Evolutionary conservation across 2,329 filamentous ascomycete genomes (phyloP).

Genomic region (Ceratocystis cubensis): DNA sequence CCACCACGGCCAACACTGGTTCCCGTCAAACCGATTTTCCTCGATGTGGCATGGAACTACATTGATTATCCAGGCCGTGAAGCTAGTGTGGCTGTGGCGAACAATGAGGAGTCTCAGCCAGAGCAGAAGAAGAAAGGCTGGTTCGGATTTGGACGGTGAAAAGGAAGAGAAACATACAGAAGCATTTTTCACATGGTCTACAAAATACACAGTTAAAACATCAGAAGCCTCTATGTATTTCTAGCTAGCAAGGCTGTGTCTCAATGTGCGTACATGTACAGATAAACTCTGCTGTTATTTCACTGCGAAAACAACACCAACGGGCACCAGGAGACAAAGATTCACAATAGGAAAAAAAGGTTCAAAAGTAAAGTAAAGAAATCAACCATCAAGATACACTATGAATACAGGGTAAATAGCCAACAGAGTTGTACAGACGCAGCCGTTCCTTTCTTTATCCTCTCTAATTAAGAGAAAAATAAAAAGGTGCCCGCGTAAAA

Average conservation of each 20-base stretch:
- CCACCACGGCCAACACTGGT: slow-evolving; percentile 68
- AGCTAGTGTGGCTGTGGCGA: slow-evolving; percentile 22
- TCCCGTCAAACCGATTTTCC: slow-evolving; percentile 87
- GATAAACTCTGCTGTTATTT: neutral
- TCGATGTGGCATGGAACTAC: slow-evolving; percentile 96
- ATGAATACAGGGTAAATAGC: slow-evolving; percentile 19
- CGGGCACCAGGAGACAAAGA: too few species aligned
- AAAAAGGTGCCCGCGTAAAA: neutral
- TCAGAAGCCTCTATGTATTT: neutral
- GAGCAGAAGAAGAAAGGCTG: slow-evolving; percentile 55
- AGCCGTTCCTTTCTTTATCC: neutral
- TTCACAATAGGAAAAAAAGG: too few species aligned
- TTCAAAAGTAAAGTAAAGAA: slow-evolving; percentile 7
- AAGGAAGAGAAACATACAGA: neutral
- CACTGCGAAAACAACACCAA: neutral
- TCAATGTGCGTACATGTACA: neutral
- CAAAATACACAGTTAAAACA: neutral
- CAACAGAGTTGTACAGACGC: slow-evolving; percentile 14
- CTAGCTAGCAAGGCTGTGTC: neutral
- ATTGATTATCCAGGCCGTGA: slow-evolving; percentile 70
- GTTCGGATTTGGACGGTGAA: slow-evolving; percentile 57
- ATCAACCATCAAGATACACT: slow-evolving; percentile 20
- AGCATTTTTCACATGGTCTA: neutral
- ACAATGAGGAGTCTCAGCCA: slow-evolving; percentile 28
- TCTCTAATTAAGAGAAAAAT: neutral